These are phyloP conservation scores for Selaginella tamariscina DNA, from an alignment of 75 land plant species.

Conservation along the genomic window DNA sequence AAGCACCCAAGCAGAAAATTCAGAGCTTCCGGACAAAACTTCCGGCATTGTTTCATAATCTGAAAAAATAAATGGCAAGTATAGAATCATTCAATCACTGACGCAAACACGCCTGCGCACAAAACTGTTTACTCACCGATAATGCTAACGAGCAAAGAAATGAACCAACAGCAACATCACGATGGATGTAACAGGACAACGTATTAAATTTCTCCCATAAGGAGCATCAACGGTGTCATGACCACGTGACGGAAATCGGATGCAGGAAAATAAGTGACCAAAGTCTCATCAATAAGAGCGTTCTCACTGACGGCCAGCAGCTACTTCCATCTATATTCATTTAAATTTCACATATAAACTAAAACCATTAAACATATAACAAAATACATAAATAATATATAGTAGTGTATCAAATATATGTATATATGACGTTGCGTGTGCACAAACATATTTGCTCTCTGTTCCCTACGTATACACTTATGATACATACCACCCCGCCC, in stretches of 20 bases:
- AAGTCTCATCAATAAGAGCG: conserved; percentile 55
- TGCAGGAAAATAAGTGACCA: conserved; percentile 87
- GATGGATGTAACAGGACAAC: conserved; percentile 55
- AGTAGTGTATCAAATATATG: too few species aligned
- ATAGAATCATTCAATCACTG: too few species aligned
- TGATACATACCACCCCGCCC: too few species aligned
- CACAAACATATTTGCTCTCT: too few species aligned
- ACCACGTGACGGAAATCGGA: conserved; percentile 92
- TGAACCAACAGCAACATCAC: conserved; percentile 70
- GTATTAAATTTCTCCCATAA: conserved; percentile 85
- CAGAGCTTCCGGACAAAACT: conserved; percentile 78
- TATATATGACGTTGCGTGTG: too few species aligned
- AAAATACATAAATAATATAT: background rate
- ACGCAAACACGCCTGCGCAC: too few species aligned
- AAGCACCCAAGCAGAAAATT: conserved; percentile 45
- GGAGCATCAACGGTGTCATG: conserved; percentile 62
- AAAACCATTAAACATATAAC: background rate
- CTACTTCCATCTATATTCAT: conserved; percentile 37
- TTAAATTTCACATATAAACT: background rate
- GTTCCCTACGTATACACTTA: too few species aligned
- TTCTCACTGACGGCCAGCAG: conserved; percentile 73
- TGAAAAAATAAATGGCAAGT: conserved; percentile 18
- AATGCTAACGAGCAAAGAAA: conserved; percentile 78
- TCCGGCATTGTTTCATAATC: conserved; percentile 51
- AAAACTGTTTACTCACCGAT: conserved; percentile 36